Percentiles rank a stretch among this genome's conserved stretches.
phyloP scores from a whole-genome alignment of 371 early-diverging fungal genomes.

The Mucor irregularis region DNA sequence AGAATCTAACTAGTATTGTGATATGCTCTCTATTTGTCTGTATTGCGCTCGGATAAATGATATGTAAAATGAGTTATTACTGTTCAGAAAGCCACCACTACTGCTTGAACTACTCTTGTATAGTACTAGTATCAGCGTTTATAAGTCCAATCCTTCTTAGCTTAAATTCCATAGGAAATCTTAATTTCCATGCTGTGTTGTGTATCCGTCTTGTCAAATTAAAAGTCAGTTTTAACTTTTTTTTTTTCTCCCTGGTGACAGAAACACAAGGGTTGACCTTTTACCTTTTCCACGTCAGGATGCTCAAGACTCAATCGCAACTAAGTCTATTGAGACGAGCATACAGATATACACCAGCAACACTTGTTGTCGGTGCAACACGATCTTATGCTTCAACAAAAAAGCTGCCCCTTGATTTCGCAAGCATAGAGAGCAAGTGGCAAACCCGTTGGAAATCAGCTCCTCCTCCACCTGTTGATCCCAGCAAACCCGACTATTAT shows the following conservation, averaged over 20 bases:
- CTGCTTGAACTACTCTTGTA: too few species aligned
- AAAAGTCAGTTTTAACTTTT: too few species aligned
- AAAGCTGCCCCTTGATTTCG: constrained; percentile 32
- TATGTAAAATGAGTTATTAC: too few species aligned
- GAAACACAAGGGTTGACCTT: neutral
- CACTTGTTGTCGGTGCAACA: neutral
- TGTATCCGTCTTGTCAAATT: too few species aligned
- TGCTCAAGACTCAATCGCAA: neutral
- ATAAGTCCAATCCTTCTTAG: too few species aligned
- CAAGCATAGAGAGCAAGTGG: constrained; percentile 62
- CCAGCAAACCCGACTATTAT: constrained; percentile 65
- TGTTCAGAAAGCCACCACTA: too few species aligned
- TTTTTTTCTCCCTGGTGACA: neutral
- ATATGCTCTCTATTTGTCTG: too few species aligned
- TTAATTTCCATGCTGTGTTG: too few species aligned
- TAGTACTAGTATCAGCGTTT: too few species aligned
- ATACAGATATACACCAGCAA: neutral
- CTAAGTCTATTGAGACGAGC: neutral
- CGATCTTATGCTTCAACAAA: neutral
- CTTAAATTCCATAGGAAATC: too few species aligned
- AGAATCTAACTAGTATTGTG: too few species aligned
- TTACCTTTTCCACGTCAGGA: neutral
- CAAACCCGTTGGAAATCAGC: constrained; percentile 50
- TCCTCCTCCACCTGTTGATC: constrained; percentile 1
- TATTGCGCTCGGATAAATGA: too few species aligned